Evolutionary conservation across 176 grass and related monocot species (phyloP).

Genomic region (Pontederia paniculata): DNA sequence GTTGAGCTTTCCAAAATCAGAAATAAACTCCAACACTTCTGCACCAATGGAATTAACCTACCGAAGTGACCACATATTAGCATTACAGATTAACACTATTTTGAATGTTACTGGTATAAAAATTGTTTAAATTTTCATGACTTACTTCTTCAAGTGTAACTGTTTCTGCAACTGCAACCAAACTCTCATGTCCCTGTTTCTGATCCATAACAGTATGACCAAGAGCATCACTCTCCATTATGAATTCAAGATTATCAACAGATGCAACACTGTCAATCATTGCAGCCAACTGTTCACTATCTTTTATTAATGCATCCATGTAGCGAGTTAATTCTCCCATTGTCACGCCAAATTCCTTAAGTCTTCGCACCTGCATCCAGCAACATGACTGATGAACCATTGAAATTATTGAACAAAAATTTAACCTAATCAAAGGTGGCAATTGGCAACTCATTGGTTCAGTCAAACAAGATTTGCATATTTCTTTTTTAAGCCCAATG

Average conservation of each 20-base stretch:
- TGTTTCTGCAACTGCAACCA: conserved; percentile 89
- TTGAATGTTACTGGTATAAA: too few relatives aligned
- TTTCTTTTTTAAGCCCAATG: too few relatives aligned
- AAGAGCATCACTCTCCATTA: conserved; percentile 99
- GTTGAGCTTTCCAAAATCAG: conserved; percentile 63
- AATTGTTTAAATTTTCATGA: too few relatives aligned
- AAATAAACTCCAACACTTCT: conserved; percentile 87
- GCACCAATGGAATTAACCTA: conserved; percentile 79
- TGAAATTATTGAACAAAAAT: neutral
- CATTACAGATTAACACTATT: neutral
- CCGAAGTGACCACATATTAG: neutral
- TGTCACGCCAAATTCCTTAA: conserved; percentile 97
- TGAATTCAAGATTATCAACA: conserved; percentile 92
- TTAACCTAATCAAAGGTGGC: too few relatives aligned
- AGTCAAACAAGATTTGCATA: too few relatives aligned
- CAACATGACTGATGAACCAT: neutral
- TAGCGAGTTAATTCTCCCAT: conserved; percentile 95
- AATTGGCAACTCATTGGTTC: too few relatives aligned
- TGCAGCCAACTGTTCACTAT: conserved; percentile 95
- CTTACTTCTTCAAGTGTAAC: conserved; percentile 88
- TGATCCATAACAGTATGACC: conserved; percentile 99
- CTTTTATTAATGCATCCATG: conserved; percentile 98
- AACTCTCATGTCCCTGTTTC: conserved; percentile 73
- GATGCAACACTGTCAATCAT: conserved; percentile 99
- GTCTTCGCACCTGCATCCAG: conserved; percentile 55